Conservation (phyloP, 2,329 filamentous ascomycete genomes). For the Botrytis fabae region DNA sequence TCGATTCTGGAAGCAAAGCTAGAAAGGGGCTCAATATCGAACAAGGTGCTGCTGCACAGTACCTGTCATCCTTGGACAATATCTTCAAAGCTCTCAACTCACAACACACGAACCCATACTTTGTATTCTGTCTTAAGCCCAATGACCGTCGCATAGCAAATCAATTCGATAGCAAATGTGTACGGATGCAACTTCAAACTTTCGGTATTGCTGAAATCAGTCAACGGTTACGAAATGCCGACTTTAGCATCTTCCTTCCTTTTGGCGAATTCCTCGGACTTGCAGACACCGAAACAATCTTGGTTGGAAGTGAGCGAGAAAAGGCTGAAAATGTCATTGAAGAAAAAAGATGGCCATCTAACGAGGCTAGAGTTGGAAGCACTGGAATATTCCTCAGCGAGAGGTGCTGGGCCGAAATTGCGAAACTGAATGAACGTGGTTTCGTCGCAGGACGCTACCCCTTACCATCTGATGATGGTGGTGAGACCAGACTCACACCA, state of each 20-base stretch:
- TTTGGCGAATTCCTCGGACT: constrained; percentile 94
- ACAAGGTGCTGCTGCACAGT: constrained; percentile 90
- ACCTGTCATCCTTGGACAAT: constrained; percentile 83
- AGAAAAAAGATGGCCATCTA: constrained; percentile 86
- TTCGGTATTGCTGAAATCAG: constrained; percentile 97
- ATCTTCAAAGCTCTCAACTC: constrained; percentile 84
- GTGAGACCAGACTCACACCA: constrained; percentile 60
- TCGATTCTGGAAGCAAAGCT: constrained; percentile 43
- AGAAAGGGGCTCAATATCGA: constrained; percentile 53
- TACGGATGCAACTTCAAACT: constrained; percentile 89
- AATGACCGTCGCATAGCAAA: constrained; percentile 97
- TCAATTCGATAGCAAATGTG: constrained; percentile 98
- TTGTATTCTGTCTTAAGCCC: constrained; percentile 94
- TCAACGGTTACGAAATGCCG: constrained; percentile 84
- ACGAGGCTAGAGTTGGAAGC: constrained; percentile 85
- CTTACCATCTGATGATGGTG: constrained; percentile 58
- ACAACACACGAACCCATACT: constrained; percentile 87
- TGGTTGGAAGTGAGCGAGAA: constrained; percentile 90
- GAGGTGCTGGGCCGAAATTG: constrained; percentile 89
- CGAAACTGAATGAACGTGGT: constrained; percentile 67
- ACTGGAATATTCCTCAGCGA: constrained; percentile 97
- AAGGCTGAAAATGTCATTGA: constrained; percentile 90
- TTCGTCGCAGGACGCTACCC: constrained; percentile 56
- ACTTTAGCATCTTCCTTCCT: constrained; percentile 93
- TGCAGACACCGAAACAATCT: constrained; percentile 76